Percentiles rank a stretch among this genome's conserved stretches.
These are phyloP conservation scores for Lactarius evosmus DNA, from an alignment of 768 basidiomycete species.

Conservation along the genomic window DNA sequence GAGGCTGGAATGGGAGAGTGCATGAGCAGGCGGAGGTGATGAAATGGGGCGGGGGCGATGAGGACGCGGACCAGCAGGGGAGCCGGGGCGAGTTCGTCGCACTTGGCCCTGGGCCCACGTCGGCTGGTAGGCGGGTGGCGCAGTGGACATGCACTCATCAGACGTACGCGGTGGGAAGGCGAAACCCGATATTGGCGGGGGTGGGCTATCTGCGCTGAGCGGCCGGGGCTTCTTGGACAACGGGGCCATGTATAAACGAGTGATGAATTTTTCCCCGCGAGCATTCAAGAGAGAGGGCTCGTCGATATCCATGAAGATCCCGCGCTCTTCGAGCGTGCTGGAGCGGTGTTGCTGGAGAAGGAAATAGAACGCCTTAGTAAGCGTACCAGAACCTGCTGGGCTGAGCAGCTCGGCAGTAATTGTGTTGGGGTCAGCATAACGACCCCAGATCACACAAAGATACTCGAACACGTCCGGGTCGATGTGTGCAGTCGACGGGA, in stretches of 20 bases:
- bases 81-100: conserved; percentile 25
- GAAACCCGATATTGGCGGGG: conserved; percentile 6
- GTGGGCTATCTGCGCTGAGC: conserved; percentile 20
- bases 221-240: conserved; percentile 35
- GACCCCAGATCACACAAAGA: conserved; percentile 80
- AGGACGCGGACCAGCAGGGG: conserved; percentile 27
- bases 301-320: conserved; percentile 42
- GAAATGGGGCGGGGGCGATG: conserved; percentile 28
- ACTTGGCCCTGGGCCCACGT: conserved; percentile 18
- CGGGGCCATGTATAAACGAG: conserved; percentile 44
- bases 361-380: conserved; percentile 89
- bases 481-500: conserved; percentile 64
- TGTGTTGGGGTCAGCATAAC: conserved; percentile 54
- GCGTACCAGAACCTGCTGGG: conserved; percentile 62
- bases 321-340: conserved; percentile 53
- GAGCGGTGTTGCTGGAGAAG: conserved; percentile 75
- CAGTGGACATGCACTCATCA: conserved; percentile 18
- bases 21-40: conserved; percentile 24
- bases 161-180: conserved; percentile 22
- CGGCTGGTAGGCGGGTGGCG: conserved; percentile 25
- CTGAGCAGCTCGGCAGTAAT: conserved; percentile 68
- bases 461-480: conserved; percentile 77
- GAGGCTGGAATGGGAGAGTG: conserved; percentile 5
- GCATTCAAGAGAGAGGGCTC: conserved; percentile 30
- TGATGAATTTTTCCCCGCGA: conserved; percentile 36